phyloP scores from a whole-genome alignment of 768 basidiomycete species.

The Termitomyces sp. region DNA sequence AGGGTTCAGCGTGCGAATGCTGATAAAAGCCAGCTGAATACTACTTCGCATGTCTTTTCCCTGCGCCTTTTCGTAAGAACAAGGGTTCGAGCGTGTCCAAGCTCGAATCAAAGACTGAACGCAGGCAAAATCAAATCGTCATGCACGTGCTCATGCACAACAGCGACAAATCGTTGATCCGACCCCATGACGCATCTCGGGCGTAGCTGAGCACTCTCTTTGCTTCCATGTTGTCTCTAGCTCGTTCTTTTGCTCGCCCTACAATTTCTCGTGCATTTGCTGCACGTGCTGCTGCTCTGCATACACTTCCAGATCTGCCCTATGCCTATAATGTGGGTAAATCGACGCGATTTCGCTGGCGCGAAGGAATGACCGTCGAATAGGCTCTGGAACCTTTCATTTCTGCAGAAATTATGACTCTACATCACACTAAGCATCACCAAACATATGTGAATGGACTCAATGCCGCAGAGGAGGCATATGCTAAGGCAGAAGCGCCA shows the following conservation, averaged over 20 bases:
- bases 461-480: constrained; percentile 88
- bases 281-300: constrained; percentile 39
- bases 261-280: constrained; percentile 40
- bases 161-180: constrained; percentile 7
- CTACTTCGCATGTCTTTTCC: too few species aligned
- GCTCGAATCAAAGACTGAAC: too few species aligned
- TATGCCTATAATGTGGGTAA: constrained; percentile 69
- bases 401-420: constrained; percentile 86
- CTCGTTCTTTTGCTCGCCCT: constrained; percentile 38
- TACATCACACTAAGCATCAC: constrained; percentile 91
- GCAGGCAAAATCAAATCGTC: too few species aligned
- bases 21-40: background rate
- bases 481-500: constrained; percentile 56
- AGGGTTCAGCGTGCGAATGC: background rate
- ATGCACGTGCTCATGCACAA: background rate
- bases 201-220: background rate
- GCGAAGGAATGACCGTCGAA: background rate
- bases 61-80: background rate
- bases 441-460: constrained; percentile 92
- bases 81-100: background rate
- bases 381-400: constrained; percentile 92
- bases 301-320: constrained; percentile 76
- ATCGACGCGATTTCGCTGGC: background rate
- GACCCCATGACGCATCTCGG: constrained; percentile 15
- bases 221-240: constrained; percentile 42